phyloP scores from a whole-genome alignment of 2,329 filamentous ascomycete genomes.

The Tetracladium maxilliforme region DNA sequence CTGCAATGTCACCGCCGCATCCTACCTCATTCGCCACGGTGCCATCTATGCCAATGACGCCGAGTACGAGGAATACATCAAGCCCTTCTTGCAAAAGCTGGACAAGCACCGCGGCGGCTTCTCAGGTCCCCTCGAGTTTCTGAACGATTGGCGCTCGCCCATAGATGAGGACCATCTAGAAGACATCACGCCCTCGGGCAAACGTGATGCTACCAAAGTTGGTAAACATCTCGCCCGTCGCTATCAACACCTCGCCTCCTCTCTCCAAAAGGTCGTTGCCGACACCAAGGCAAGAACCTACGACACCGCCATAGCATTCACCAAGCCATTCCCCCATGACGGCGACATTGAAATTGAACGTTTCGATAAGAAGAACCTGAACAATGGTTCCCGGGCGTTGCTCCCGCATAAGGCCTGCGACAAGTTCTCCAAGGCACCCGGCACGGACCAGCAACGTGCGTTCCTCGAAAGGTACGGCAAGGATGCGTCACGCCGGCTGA shows the following conservation, averaged over 20 bases:
- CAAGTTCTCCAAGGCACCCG: not conserved
- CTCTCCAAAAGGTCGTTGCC: no score
- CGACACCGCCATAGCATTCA: no score
- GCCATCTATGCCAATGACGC: constrained; percentile 36
- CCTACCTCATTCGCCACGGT: constrained; percentile 32
- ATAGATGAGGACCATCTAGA: constrained; percentile 11
- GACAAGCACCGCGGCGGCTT: constrained; percentile 29
- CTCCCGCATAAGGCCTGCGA: constrained; percentile 2
- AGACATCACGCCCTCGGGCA: constrained; percentile 10
- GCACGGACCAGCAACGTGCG: constrained; percentile 8
- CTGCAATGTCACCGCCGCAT: constrained; percentile 30
- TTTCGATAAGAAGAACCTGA: constrained; percentile 32
- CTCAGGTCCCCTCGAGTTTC: constrained; percentile 10
- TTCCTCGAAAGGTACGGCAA: constrained; percentile 28
- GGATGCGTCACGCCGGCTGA: constrained; percentile 31
- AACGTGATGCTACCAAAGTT: constrained; percentile 10
- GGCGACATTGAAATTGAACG: no score
- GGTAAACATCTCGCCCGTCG: constrained; percentile 12
- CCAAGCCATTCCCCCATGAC: no score
- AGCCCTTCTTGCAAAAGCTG: constrained; percentile 33
- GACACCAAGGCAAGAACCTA: no score
- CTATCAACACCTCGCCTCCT: constrained; percentile 25
- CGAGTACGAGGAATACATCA: constrained; percentile 33
- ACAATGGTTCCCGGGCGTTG: constrained; percentile 13
- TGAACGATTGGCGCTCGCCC: constrained; percentile 11